Base-by-base conservation (phyloP, 331 rosid species). In the Acacia pycnantha region DNA sequence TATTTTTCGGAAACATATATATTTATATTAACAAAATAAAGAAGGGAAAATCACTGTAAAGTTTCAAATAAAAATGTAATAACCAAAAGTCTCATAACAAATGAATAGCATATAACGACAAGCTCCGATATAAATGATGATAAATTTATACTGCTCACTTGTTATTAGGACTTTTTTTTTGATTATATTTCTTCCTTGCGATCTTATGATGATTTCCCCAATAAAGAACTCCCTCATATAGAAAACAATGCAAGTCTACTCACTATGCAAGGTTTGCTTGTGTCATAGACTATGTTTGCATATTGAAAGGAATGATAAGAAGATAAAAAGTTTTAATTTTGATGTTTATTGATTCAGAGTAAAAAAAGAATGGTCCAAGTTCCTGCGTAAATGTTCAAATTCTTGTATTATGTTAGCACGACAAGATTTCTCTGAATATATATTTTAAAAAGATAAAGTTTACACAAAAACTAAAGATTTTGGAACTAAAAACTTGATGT, bases 51-150 rank as follows among this genome's bases (percentile, higher is more conserved):
- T 41, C 12, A 1, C 46, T 1, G 0, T 41, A 0, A 41, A 8
- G 12, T 9, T 9, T 41, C 11, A 41, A 8, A 9, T 0, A 1
- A 8, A 9, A 41, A 41, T 41, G 0, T 43, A 43, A 43, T 43
- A 0, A 43, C 0, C 0, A 43, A 43, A 43, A 9, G 3, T 43
- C 3, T 10, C 9, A 43, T 2, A 43, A 1, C 0, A 43, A 43
- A 11, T 41, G 46, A 7, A 1, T 43, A 2, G 0, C 12, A 43
- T 43, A 10, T 43, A 43, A 43, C 0, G 12, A 43, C 0, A 43
- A 43, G 11, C 11, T 41, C 2, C 0, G 0, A 0, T 41, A 9
- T 2, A 41, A 1, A 1, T 5, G 8, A 5, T 37, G 41, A 6
- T 0, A 37, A 37, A 6, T 4, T 33, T 33, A 33, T 6, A 37